phyloP scores from a whole-genome alignment of 805 yeast species.

The Priceomyces melissophilus region DNA sequence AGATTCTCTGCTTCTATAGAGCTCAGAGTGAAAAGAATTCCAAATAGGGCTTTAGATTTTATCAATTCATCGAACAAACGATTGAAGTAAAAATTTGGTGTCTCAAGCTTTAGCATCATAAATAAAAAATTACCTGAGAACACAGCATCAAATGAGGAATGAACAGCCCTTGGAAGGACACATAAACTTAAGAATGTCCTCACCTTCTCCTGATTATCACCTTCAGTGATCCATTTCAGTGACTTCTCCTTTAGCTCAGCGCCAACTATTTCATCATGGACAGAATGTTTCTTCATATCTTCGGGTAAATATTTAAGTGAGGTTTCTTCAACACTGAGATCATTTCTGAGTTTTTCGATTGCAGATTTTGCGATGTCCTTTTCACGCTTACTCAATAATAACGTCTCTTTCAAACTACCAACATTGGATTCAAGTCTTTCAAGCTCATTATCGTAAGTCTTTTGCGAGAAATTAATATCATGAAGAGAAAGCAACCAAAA shows the following conservation, averaged over 20 bases:
- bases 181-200: slow-evolving; percentile 55
- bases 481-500: slow-evolving; percentile 77
- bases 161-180: slow-evolving; percentile 69
- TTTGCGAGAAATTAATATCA: slow-evolving; percentile 58
- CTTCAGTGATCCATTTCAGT: slow-evolving; percentile 37
- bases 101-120: slow-evolving; percentile 38
- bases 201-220: slow-evolving; percentile 4
- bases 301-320: slow-evolving; percentile 25
- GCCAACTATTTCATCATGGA: slow-evolving; percentile 30
- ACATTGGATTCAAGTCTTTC: slow-evolving; percentile 35
- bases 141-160: slow-evolving; percentile 80
- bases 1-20: slow-evolving; percentile 77
- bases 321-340: slow-evolving; percentile 18
- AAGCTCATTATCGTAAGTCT: slow-evolving; percentile 48
- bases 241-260: slow-evolving; percentile 25
- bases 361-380: slow-evolving; percentile 17
- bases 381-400: slow-evolving; percentile 24
- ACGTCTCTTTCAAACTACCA: slow-evolving; percentile 32
- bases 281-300: slow-evolving; percentile 46
- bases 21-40: slow-evolving; percentile 67
- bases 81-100: slow-evolving; percentile 36
- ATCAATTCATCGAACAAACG: slow-evolving; percentile 46
- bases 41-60: slow-evolving; percentile 43
- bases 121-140: slow-evolving; percentile 62
- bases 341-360: slow-evolving; percentile 23